Evolutionary conservation across 441 rosid genomes (phyloP), one percentile per base, ranked within the genome.

Genomic region (Corymbia calophylla): DNA sequence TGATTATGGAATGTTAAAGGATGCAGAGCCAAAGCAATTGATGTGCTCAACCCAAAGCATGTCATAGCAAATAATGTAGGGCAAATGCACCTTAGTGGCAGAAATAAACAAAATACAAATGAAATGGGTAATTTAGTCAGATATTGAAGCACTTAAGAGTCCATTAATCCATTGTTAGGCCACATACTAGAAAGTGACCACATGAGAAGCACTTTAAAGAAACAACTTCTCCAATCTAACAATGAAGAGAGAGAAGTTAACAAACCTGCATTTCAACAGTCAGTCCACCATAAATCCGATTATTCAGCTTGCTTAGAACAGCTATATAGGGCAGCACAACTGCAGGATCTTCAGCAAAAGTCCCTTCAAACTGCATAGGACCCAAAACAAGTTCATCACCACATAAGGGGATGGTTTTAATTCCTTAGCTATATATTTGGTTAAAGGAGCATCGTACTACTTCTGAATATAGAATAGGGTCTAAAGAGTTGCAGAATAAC

Each of bases 181-280:
- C 53, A 44, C 84, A 77, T 44, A 23, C 84, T 77, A 77, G 49
- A 44, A 77, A 77, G n/a, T 23, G 18, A 77, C 84, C 9, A 77
- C 84, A 13, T 44, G 18, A 44, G 53, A 77, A 77, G 53, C 84
- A 77, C 53, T 44, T 77, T 23, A 77, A 77, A 23, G n/a, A 44
- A 77, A 77, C 5, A 14, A 77, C n/a, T 44, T 23, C n/a, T 77
- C 51, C 84, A 77, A 86, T 86, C 88, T 23, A 55, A 31, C 56
- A 55, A 31, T 4, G 15, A 23, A 90, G 7, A 86, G 19, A 91
- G 80, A 86, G 86, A 91, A 55, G 87, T 91, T 90, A 82, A 23
- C 84, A 44, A 73, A 98, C 99, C 99, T 98, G 99, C 91, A 92
- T 93, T 87, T 96, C 96, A 88, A 93, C 64, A 80, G 91, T 89